Conservation (phyloP, 495 filamentous ascomycete species). For the Penicillium herquei region DNA sequence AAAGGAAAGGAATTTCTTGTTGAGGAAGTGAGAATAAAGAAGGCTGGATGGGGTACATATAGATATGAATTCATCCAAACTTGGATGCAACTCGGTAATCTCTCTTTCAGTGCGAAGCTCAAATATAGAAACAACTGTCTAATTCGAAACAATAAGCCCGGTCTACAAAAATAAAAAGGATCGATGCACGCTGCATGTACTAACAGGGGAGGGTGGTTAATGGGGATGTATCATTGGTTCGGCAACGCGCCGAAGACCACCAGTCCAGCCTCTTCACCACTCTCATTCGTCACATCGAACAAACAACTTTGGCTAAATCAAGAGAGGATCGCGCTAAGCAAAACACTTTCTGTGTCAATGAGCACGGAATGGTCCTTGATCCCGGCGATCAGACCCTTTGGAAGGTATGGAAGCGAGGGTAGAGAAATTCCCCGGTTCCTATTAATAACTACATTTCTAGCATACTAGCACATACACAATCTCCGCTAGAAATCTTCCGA, state of each 20-base stretch:
- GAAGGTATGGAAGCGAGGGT: neutral
- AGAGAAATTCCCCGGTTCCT: conserved; percentile 22
- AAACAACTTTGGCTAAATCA: conserved; percentile 22
- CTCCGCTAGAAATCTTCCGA: conserved; percentile 2
- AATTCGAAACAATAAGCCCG: conserved; percentile 21
- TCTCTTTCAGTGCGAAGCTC: conserved; percentile 6
- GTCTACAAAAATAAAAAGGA: conserved; percentile 9
- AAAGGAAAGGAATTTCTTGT: conserved; percentile 15
- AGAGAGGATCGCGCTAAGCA: conserved; percentile 28
- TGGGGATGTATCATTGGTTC: conserved; percentile 18
- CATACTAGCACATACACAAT: no score
- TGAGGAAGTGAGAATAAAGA: conserved; percentile 5
- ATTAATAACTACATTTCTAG: conserved; percentile 31
- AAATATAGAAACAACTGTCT: conserved; percentile 28
- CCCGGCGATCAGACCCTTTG: no score
- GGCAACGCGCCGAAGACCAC: conserved; percentile 17
- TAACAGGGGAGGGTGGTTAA: conserved; percentile 23
- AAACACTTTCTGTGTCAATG: conserved; percentile 20
- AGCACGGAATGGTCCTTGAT: conserved; percentile 2
- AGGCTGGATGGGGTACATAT: conserved; percentile 22
- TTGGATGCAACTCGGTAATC: no score
- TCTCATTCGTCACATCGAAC: conserved; percentile 16
- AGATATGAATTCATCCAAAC: conserved; percentile 13
- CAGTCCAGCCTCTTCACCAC: conserved; percentile 13
- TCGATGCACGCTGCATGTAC: conserved; percentile 28